Conservation (phyloP, 768 basidiomycete genomes). For the Tylopilus felleus region DNA sequence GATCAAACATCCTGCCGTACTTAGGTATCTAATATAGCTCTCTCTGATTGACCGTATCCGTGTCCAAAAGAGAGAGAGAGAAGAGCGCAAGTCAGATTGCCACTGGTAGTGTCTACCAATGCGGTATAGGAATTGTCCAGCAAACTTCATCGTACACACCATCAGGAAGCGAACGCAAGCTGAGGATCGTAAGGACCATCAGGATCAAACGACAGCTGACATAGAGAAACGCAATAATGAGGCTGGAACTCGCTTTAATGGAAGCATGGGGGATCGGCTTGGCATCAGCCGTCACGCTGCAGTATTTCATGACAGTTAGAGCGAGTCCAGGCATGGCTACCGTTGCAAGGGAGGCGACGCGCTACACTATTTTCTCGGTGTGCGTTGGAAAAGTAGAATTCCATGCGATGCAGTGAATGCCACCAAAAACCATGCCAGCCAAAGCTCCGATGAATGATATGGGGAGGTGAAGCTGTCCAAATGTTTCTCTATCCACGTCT, state of each 20-base stretch:
- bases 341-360: neutral
- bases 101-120: neutral
- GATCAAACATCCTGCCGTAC: too few relatives aligned
- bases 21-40: too few relatives aligned
- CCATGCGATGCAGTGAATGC: neutral
- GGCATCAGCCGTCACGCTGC: neutral
- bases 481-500: neutral
- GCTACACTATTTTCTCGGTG: neutral
- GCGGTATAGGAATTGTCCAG: neutral
- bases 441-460: neutral
- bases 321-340: neutral
- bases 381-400: neutral
- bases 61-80: too few relatives aligned
- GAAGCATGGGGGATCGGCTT: neutral
- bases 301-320: neutral
- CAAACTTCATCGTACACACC: neutral
- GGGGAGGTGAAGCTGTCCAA: neutral
- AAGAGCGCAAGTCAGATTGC: neutral
- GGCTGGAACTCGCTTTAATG: neutral
- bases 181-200: neutral
- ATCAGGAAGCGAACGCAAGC: neutral
- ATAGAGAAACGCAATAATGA: neutral
- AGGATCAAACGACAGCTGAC: neutral
- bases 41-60: too few relatives aligned
- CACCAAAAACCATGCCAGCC: neutral